phyloP scores from a whole-genome alignment of 257 asterid genomes.

The Mentha longifolia region DNA sequence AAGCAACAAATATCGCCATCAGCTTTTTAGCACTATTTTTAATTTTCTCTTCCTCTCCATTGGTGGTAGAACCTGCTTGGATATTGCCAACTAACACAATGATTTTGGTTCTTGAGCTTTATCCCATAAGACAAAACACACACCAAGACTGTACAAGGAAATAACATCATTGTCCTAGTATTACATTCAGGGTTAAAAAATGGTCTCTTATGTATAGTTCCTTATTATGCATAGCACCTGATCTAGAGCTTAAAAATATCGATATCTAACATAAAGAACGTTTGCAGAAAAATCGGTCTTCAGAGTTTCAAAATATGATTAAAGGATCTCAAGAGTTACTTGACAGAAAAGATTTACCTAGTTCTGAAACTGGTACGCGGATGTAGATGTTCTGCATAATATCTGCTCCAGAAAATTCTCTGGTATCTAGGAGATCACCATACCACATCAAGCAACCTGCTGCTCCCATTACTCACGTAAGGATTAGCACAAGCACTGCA shows the following conservation, averaged over 20 bases:
- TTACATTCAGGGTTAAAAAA: no score
- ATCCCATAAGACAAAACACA: no score
- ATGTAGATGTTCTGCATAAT: conserved; percentile 23
- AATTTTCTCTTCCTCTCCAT: background rate
- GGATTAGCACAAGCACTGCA: conserved; percentile 46
- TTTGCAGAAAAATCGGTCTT: background rate
- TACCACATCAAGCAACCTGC: conserved; percentile 45
- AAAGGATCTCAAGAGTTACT: background rate
- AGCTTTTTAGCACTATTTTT: background rate
- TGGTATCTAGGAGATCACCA: conserved; percentile 40
- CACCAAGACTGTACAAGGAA: no score
- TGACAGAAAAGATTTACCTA: background rate
- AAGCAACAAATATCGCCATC: background rate
- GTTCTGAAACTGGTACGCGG: conserved; percentile 29
- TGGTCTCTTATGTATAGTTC: no score
- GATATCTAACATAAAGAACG: background rate
- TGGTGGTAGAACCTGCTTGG: background rate
- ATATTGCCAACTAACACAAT: no score
- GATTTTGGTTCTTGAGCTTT: no score
- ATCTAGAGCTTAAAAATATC: no score
- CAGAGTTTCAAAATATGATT: no score
- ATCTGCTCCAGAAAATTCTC: conserved; percentile 10
- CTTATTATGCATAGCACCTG: no score
- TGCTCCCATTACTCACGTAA: conserved; percentile 29
- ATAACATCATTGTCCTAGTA: no score